Percentiles rank a stretch among this genome's conserved stretches.
Conservation (phyloP, 2,329 filamentous ascomycete genomes). For the Nemania sp. region DNA sequence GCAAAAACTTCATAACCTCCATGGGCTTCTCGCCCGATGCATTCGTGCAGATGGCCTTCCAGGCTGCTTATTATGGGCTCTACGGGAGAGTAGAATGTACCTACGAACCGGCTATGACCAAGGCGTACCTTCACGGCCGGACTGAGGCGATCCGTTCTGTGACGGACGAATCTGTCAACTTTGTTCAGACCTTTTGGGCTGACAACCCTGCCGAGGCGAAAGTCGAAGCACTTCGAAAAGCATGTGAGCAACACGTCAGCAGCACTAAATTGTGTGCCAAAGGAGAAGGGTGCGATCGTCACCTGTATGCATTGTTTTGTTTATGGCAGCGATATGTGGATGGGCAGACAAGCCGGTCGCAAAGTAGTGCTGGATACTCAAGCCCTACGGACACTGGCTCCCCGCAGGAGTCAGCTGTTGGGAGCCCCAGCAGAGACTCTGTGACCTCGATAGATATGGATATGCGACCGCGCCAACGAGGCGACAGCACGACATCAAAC, state of each 20-base stretch:
- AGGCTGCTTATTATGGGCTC: constrained; percentile 95
- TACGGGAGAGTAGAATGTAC: constrained; percentile 94
- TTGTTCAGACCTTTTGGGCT: constrained; percentile 92
- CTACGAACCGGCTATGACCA: constrained; percentile 99
- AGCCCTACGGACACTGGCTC: constrained; percentile 59
- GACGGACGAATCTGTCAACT: constrained; percentile 79
- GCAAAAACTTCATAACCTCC: constrained; percentile 96
- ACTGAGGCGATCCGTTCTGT: constrained; percentile 93
- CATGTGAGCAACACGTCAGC: constrained; percentile 79
- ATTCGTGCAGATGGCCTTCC: constrained; percentile 98
- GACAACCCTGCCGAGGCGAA: constrained; percentile 83
- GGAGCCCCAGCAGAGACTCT: constrained; percentile 59
- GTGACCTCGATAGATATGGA: constrained; percentile 48
- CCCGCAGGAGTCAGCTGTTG: constrained; percentile 49
- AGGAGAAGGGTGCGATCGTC: constrained; percentile 87
- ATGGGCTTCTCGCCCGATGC: constrained; percentile 97
- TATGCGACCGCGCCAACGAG: constrained; percentile 47
- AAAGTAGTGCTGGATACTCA: constrained; percentile 64
- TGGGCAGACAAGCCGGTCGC: constrained; percentile 61
- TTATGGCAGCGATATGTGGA: constrained; percentile 92
- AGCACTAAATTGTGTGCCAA: constrained; percentile 85
- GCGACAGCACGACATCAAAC: constrained; percentile 59
- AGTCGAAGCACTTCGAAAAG: constrained; percentile 80
- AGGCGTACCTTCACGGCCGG: constrained; percentile 86
- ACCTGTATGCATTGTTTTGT: constrained; percentile 91